Conservation (phyloP, 306 rosid genomes). For the Urtica urens region DNA sequence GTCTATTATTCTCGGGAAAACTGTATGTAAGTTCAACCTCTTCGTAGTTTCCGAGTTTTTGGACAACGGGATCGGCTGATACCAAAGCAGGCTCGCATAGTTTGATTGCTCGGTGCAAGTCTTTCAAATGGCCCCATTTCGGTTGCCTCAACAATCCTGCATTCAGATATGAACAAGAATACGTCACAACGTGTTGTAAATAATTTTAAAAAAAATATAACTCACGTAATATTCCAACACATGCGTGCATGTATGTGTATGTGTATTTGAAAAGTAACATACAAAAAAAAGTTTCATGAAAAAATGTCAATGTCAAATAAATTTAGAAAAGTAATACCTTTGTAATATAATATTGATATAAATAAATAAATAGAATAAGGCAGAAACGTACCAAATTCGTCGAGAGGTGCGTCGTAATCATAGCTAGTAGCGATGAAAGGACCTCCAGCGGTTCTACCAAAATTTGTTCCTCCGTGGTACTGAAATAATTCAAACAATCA, state of each 20-base stretch:
- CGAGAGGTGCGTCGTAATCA: constrained; percentile 96
- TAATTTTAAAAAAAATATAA: no score
- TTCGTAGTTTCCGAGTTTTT: constrained; percentile 56
- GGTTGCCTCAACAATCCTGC: constrained; percentile 81
- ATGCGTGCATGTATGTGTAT: no score
- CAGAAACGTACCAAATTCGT: constrained; percentile 89
- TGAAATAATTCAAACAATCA: constrained; percentile 25
- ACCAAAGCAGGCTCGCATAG: constrained; percentile 86
- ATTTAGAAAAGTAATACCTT: no score
- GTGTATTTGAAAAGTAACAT: no score
- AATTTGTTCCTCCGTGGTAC: constrained; percentile 98
- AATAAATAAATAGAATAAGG: no score
- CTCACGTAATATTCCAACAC: no score
- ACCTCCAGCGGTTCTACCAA: constrained; percentile 98
- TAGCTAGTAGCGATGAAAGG: constrained; percentile 94
- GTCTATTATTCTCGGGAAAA: constrained; percentile 6
- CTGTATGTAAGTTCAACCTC: constrained; percentile 52
- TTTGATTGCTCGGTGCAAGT: constrained; percentile 86
- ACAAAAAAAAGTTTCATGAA: no score
- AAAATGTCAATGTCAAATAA: no score
- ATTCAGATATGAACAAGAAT: no score
- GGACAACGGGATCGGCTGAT: constrained; percentile 56
- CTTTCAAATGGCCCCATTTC: constrained; percentile 97
- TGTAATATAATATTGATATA: no score
- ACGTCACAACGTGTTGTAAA: no score